Conservation (phyloP, 371 early-diverging fungal species). For the Actinomortierella wolfii region DNA sequence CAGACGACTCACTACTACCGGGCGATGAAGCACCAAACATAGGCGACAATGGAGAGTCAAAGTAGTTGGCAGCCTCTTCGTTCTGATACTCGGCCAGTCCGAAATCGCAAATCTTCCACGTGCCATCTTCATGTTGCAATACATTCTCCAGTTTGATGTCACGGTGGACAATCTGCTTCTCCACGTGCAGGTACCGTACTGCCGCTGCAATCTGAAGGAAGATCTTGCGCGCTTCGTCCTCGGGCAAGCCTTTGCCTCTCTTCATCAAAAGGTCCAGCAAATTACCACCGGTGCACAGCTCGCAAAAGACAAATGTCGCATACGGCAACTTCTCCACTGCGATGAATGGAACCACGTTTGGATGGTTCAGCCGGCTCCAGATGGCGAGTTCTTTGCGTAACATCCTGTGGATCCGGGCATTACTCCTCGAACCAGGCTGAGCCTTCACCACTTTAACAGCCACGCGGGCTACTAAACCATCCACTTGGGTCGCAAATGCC, state of each 20-base stretch:
- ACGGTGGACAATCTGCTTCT: conserved; percentile 78
- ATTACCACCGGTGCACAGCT: conserved; percentile 67
- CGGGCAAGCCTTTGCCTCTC: conserved; percentile 34
- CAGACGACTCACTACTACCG: no score
- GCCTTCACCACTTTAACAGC: conserved; percentile 64
- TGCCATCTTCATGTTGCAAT: conserved; percentile 53
- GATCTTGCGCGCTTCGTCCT: conserved; percentile 52
- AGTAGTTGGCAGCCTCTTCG: conserved; percentile 25
- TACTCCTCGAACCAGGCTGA: conserved; percentile 15
- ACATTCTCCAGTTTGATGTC: conserved; percentile 96
- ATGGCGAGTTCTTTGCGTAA: conserved; percentile 58
- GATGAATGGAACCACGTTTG: conserved; percentile 63
- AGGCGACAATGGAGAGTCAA: conserved; percentile 19
- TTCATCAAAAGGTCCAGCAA: conserved; percentile 35
- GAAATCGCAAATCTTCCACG: conserved; percentile 90
- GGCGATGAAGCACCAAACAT: background rate
- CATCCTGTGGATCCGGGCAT: conserved; percentile 34
- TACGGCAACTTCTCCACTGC: conserved; percentile 68
- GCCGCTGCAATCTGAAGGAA: conserved; percentile 77
- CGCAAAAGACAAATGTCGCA: conserved; percentile 70
- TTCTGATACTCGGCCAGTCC: conserved; percentile 71
- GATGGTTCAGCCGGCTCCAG: conserved; percentile 76
- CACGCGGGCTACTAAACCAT: conserved; percentile 41
- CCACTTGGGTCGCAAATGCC: conserved; percentile 48
- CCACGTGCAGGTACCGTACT: conserved; percentile 80